These are phyloP conservation scores for Combretum micranthum DNA, from an alignment of 345 rosid species.

Conservation along the genomic window DNA sequence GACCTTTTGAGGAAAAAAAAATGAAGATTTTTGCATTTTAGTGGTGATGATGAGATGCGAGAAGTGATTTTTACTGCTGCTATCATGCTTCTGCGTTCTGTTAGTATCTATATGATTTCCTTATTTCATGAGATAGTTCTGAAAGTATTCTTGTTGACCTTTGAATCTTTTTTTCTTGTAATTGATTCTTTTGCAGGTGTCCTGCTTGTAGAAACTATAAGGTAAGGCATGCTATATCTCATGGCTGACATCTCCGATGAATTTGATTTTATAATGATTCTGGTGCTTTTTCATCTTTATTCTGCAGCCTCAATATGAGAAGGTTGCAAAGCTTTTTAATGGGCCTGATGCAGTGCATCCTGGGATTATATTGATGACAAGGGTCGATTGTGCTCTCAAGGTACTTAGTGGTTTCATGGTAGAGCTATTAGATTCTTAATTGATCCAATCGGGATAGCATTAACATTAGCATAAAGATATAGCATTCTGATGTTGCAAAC, in stretches of 20 bases:
- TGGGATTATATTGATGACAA: slow-evolving; percentile 68
- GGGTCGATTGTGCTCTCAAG: slow-evolving; percentile 91
- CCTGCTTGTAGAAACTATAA: slow-evolving; percentile 98
- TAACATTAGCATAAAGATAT: no score
- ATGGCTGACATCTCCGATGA: slow-evolving; percentile 4
- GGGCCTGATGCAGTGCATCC: slow-evolving; percentile 86
- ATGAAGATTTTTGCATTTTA: background rate
- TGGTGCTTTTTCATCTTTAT: slow-evolving; percentile 13
- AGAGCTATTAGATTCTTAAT: no score
- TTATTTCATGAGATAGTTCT: background rate
- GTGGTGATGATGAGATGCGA: background rate
- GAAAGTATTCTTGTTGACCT: background rate
- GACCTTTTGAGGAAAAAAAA: background rate
- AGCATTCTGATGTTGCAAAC: no score
- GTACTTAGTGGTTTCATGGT: slow-evolving; percentile 25
- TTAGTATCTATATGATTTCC: background rate
- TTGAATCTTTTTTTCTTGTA: slow-evolving; percentile 10
- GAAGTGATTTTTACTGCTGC: background rate
- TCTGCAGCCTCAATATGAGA: slow-evolving; percentile 88
- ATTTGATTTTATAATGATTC: slow-evolving; percentile 6
- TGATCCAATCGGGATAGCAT: no score
- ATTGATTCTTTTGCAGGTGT: slow-evolving; percentile 57
- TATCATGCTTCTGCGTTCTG: background rate
- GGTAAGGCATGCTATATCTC: slow-evolving; percentile 37
- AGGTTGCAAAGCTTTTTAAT: slow-evolving; percentile 89